Base-by-base conservation (phyloP, 495 filamentous ascomycete genomes). In the Hypoxylon fuscum region DNA sequence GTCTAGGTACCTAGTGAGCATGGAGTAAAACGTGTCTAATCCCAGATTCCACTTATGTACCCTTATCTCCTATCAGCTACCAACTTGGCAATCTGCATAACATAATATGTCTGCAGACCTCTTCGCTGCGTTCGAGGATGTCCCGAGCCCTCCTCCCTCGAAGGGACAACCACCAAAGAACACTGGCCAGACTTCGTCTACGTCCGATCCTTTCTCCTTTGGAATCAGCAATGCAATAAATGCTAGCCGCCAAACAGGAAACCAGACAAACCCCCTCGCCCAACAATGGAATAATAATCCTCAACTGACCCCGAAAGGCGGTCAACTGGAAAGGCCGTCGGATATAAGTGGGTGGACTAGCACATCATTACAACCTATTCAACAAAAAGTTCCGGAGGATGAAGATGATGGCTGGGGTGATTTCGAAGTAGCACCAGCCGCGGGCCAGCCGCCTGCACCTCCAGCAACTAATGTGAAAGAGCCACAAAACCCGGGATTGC, bases 71-170 rank as follows among this genome's bases (percentile, higher is more conserved):
- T 3, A 11, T n/a, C 23, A 35, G 48, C 5, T 44, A 22, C 22
- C 14, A 11, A 43, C 7, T n/a, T 14, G 15, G 40, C 1, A n/a
- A 5, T 42, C 15, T 38, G 35, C 11, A 18, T 68, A 27, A n/a
- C n/a, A n/a, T n/a, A 68, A 29, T 18, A 93, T 93, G 90, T 93
- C 90, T 38, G 84, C 87, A 46, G 90, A 92, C 63, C 81, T 93
- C 31, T 85, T 90, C 32, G 87, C 88, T 45, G 87, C 85, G 45
- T 93, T 93, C 64, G 88, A 86, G 59, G 76, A 74, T 56, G 51
- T 70, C 51, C 44, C 76, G 15, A 46, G 67, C 25, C 62, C 55
- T 23, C 40, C 70, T n/a, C 44, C 59, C 17, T 54, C 68, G 17
- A 67, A 73, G 55, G 63, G 64, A 15, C 68, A 68, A 23, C 67